Percentiles rank a stretch among this genome's conserved stretches.
phyloP scores from a whole-genome alignment of 2,329 filamentous ascomycete genomes.

The Fusarium pininemorale region DNA sequence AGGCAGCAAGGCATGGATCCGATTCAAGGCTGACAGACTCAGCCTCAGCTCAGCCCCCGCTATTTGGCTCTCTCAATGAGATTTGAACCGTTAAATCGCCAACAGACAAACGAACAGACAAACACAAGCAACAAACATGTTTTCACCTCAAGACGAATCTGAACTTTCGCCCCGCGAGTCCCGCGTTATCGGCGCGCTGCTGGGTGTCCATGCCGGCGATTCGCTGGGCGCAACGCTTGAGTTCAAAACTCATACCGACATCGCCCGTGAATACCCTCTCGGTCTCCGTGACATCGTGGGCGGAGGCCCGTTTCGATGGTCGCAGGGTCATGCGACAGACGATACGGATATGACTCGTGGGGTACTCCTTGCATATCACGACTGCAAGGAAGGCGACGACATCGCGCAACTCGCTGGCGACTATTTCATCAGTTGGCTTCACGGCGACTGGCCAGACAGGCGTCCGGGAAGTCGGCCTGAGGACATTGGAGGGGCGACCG shows the following conservation, averaged over 20 bases:
- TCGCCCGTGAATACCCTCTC: conserved; percentile 48
- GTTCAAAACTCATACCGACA: conserved; percentile 49
- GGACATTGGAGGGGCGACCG: conserved; percentile 55
- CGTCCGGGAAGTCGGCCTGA: conserved; percentile 43
- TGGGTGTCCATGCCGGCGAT: conserved; percentile 59
- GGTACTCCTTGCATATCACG: conserved; percentile 55
- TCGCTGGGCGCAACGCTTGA: conserved; percentile 57
- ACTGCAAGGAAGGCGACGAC: conserved; percentile 35
- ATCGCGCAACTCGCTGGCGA: conserved; percentile 49
- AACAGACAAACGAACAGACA: not conserved
- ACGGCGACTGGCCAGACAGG: conserved; percentile 55
- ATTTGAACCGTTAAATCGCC: not conserved
- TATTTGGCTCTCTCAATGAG: not conserved
- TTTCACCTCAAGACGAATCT: not conserved
- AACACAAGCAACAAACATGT: not conserved
- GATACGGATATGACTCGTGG: conserved; percentile 59
- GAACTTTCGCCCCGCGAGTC: conserved; percentile 32
- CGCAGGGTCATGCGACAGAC: conserved; percentile 56
- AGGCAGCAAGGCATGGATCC: not conserved
- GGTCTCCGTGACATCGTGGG: conserved; percentile 55
- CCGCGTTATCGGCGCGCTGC: conserved; percentile 54
- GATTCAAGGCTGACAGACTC: not conserved
- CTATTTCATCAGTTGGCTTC: conserved; percentile 54
- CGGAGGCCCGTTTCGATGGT: conserved; percentile 55
- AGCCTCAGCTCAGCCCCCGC: not conserved